phyloP scores from a whole-genome alignment of 495 filamentous ascomycete species.

The Xylaria palmicola region DNA sequence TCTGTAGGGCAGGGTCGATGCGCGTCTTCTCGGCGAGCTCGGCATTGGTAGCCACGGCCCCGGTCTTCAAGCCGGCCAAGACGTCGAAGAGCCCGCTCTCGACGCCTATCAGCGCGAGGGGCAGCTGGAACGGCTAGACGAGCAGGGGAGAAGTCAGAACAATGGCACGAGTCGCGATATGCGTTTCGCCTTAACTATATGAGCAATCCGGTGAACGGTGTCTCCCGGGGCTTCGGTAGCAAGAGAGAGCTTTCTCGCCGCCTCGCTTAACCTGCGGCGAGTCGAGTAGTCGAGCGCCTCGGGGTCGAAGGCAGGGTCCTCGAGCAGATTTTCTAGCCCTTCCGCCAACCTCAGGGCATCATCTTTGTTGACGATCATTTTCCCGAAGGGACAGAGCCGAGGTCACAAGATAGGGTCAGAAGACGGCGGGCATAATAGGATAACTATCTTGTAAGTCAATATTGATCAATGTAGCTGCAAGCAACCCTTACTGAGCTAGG shows the following conservation, averaged over 20 bases:
- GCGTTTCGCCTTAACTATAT: too few species aligned
- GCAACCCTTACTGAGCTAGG: not conserved
- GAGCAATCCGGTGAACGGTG: conserved; percentile 21
- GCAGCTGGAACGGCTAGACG: conserved; percentile 22
- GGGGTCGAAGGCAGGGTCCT: conserved; percentile 7
- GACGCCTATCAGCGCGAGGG: conserved; percentile 32
- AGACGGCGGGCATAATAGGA: not conserved
- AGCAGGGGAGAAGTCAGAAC: conserved; percentile 1
- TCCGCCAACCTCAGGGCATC: conserved; percentile 10
- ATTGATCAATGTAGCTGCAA: too few species aligned
- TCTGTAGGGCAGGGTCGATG: conserved; percentile 34
- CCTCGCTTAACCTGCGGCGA: conserved; percentile 16
- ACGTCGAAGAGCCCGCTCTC: conserved; percentile 39
- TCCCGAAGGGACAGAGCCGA: not conserved
- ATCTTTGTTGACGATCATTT: conserved; percentile 8
- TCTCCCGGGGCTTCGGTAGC: conserved; percentile 20
- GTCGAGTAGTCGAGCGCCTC: conserved; percentile 8
- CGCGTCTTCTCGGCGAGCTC: conserved; percentile 32
- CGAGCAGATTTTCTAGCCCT: conserved; percentile 8
- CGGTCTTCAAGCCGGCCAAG: conserved; percentile 26
- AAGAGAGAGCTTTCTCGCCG: conserved; percentile 14
- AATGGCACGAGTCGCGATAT: not conserved
- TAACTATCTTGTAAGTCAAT: not conserved
- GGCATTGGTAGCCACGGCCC: conserved; percentile 20
- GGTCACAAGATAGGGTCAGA: not conserved